These are phyloP conservation scores for Trypanosoma avium DNA, from an alignment of 208 protist species.

Conservation along the genomic window DNA sequence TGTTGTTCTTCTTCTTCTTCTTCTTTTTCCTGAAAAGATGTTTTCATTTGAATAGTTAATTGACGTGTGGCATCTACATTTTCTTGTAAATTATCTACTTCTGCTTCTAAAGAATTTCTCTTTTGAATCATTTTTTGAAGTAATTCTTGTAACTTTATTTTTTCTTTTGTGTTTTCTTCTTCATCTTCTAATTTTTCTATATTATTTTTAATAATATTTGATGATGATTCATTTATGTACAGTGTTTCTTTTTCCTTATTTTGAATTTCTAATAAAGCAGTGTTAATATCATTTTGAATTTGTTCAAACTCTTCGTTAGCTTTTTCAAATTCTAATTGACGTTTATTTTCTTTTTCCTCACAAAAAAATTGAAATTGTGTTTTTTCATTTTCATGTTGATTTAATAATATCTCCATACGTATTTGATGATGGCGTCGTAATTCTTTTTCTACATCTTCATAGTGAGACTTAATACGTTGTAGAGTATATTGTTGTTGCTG, in stretches of 20 bases:
- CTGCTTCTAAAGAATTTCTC: neutral
- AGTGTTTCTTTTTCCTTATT: neutral
- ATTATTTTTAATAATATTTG: neutral
- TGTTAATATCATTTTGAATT: slow-evolving; percentile 3
- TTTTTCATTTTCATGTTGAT: neutral
- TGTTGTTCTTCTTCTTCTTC: neutral
- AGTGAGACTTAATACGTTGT: neutral
- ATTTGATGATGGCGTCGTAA: neutral
- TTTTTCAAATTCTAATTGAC: neutral
- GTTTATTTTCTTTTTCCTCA: neutral
- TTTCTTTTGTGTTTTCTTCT: no score
- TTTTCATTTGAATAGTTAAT: neutral
- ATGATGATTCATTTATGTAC: neutral
- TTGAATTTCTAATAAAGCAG: neutral
- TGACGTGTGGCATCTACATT: neutral
- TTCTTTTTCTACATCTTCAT: slow-evolving; percentile 1
- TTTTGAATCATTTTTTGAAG: no score
- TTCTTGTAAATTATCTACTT: neutral
- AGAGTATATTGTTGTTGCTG: slow-evolving; percentile 1
- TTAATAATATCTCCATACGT: neutral
- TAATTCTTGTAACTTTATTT: no score
- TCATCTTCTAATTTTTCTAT: no score
- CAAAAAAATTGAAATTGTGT: neutral
- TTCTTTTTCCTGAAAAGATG: neutral
- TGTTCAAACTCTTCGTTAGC: neutral